A percentile compares a stretch with the other conserved stretches of the same genome.
These are phyloP conservation scores for Neurospora sp. DNA, from an alignment of 2,329 filamentous ascomycete species.

Conservation along the genomic window DNA sequence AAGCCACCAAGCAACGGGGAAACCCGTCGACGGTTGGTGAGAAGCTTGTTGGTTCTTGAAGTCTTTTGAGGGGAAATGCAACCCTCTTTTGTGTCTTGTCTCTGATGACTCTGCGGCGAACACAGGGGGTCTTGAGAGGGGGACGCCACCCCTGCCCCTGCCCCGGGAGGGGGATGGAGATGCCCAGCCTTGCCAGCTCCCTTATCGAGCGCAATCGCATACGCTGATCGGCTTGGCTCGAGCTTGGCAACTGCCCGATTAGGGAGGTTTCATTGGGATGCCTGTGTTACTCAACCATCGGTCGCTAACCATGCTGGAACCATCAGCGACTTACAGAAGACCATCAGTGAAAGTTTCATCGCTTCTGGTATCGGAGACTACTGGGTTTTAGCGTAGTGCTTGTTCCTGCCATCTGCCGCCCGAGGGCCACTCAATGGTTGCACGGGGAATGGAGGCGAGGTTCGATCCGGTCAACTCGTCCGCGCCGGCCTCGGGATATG, in stretches of 20 bases:
- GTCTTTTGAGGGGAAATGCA: background rate
- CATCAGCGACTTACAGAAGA: background rate
- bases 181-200: no score
- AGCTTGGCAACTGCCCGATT: slow-evolving; percentile 12
- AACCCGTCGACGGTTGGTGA: background rate
- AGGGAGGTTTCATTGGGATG: slow-evolving; percentile 13
- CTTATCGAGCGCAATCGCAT: background rate
- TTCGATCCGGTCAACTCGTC: background rate
- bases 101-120: background rate
- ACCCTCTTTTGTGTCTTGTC: background rate
- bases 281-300: background rate
- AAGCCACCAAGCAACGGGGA: background rate
- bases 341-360: background rate
- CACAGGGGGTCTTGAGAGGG: background rate
- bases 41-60: background rate
- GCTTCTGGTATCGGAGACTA: background rate
- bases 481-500: background rate
- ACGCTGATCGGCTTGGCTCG: background rate
- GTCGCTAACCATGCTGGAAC: background rate
- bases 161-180: no score
- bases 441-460: background rate
- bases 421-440: background rate
- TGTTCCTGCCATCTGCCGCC: slow-evolving; percentile 1
- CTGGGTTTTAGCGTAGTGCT: slow-evolving; percentile 1
- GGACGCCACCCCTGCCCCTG: no score